Evolutionary conservation across 2,329 filamentous ascomycete genomes (phyloP), one percentile per base, ranked within the genome.

Genomic region (Trichoderma hamatum): DNA sequence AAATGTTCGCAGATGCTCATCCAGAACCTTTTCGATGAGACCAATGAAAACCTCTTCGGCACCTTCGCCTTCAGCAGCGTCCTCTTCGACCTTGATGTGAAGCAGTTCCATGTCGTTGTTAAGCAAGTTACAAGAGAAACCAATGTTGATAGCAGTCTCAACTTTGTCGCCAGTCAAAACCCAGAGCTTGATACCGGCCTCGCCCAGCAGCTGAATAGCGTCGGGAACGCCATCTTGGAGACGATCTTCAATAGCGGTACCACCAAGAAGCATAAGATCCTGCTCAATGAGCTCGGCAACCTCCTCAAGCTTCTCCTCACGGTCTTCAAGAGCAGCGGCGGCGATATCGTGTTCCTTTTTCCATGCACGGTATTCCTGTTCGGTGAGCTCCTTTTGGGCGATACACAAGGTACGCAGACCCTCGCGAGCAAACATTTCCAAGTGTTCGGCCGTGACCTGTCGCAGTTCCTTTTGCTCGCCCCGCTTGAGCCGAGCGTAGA

Each of bases 91-190:
- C 77, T 96, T 96, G 74, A 99, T 85, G 60, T 97, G 89, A 72
- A 99, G 92, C 71, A 99, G 84, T 74, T 99, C 96, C 96, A 99
- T 97, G 73, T 97, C 93, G 79, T 97, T 99, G 81, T 95, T 94
- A 67, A 99, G 87, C 36, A 99, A 85, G 75, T 99, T 99, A 84
- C 96, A 99, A 13, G 96, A 99, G 81, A 98, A 99, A 2, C 96
- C 96, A 77, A 99, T 99, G 82, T 99, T 99, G 88, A 99, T 99
- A 69, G 96, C 96, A 28, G 96, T 99, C 82, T 99, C 96, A 36
- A 98, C 95, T 81, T 98, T 99, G 85, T 99, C 96, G 72, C 96
- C 96, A 19, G 96, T 99, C 72, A 99, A 83, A 66, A 99, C 96
- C 96, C 96, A 99, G 9, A 99, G 88, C 81, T 99, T 99, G 81